Base-by-base conservation (phyloP, 306 rosid species). In the Prunus campanulata region DNA sequence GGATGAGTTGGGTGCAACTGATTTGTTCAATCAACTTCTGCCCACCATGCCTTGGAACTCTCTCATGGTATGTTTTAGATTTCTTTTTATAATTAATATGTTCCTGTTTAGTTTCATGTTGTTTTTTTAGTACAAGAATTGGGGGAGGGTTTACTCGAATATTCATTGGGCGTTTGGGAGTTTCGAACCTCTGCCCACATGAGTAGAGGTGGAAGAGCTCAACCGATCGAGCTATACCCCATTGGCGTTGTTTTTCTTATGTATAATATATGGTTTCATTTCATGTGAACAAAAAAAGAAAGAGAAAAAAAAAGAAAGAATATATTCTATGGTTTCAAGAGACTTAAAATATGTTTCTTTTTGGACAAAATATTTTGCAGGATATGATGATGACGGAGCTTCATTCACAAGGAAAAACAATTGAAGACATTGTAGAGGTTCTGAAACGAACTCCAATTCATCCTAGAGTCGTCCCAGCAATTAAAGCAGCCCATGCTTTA, bases 1-100 rank as follows among this genome's bases (percentile, higher is more conserved):
- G 8, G 96, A 93, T 8, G 93, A 84, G 19, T 74, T 93, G 63
- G 95, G 91, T 68, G 79, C 72, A 39, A 88, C 93, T 1, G 90
- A 91, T 69, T 85, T 85, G 81, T 93, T 89, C 87, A 86, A 91
- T 47, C 69, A 80, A 1, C 90, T 93, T 18, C 89, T 85, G 73
- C 91, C 93, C 24, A 84, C 95, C 75, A 89, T 93, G 96, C 93
- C 96, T 7, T 93, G 96, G 98, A 93, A 93, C 77, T 88, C 93
- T 59, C 85, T 91, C 81, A 93, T 93, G 96, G 97, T 35, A 35
- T 35, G 42, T 35, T 35, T 35, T 35, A 35, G 9, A 57, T 22
- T 61, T 27, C 42, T 35, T 35, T 35, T 7, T 35, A 6, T 35
- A 35, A 35, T 35, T 35, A 35, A 5, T 35, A 35, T 5, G 42